Base-by-base conservation (phyloP, 2,329 filamentous ascomycete species). In the Arthroderma uncinatum region DNA sequence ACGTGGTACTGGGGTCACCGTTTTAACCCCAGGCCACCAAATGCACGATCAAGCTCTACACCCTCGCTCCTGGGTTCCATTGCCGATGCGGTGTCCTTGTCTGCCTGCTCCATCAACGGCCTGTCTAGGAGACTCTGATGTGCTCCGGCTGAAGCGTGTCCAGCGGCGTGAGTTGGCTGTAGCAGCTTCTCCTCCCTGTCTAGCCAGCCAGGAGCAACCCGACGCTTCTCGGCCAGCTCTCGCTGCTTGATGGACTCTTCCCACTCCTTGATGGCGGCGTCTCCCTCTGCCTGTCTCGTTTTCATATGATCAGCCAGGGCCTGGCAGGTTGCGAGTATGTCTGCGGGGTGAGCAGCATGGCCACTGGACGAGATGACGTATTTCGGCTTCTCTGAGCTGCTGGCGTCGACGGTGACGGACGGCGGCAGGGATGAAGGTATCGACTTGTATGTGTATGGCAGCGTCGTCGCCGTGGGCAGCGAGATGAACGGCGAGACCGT, bases 401-500 rank as follows among this genome's bases (percentile, higher is more conserved):
- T 16, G 44, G 44, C 70, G 58, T 80, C 74, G 58, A 79, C 78
- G 6, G 83, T 80, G 34, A 82, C 79, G 1, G 87, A 87, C 1
- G 83, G 83, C 0, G 93, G 92, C 0, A 97, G 82, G 1, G 89
- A 87, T 0, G 89, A 92, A 0, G 92, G 89, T 68, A 97, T 85
- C 9, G 84, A 81, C 69, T 91, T 92, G 80, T 96, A 97, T 64
- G 89, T 95, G 76, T 97, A 97, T 23, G 93, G 92, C 6, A 98
- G 82, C 0, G 91, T 95, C 19, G 91, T 87, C 25, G 92, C 86
- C 30, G 88, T 86, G 9, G 93, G 93, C 33, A 98, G 85, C 59
- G 86, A 87, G 65, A 97, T 83, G 76, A 96, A 96, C 25, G 93
- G 93, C 2, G 92, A 96, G 47, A 97, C 90, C 53, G 90, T 94